Conservation (phyloP, 1,284 basidiomycete genomes). For the Ceratobasidium sp. region DNA sequence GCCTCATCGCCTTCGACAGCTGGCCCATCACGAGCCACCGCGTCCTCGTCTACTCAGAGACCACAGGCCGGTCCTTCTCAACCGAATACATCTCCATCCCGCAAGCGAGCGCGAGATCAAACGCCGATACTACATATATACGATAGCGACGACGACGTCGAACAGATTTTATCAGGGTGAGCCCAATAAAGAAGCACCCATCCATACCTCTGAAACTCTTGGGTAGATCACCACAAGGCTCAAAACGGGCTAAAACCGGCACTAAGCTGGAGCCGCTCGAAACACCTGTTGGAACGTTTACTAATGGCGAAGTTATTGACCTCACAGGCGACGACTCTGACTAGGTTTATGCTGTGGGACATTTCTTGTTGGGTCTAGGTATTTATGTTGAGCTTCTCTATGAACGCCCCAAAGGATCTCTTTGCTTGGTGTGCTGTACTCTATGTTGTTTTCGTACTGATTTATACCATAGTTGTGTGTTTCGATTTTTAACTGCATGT, state of each 20-base stretch:
- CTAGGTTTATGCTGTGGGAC: neutral
- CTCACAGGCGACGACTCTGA: conserved; percentile 30
- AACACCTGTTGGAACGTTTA: neutral
- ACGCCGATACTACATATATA: conserved; percentile 10
- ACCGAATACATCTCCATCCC: neutral
- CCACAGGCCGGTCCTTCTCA: neutral
- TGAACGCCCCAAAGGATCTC: too few relatives aligned
- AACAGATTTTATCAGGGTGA: conserved; percentile 9
- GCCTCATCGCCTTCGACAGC: conserved; percentile 5
- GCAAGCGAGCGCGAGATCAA: conserved; percentile 10
- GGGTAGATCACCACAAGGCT: neutral
- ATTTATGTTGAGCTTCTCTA: neutral
- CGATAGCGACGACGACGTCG: conserved; percentile 25
- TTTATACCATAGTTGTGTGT: neutral
- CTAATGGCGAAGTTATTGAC: conserved; percentile 28
- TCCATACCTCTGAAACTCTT: neutral
- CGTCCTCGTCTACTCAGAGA: neutral
- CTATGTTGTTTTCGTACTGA: neutral
- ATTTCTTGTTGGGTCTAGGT: conserved; percentile 6
- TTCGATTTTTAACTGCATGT: too few relatives aligned
- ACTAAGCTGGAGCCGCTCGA: conserved; percentile 6
- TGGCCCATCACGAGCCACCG: conserved; percentile 9
- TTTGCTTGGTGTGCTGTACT: neutral
- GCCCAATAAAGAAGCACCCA: neutral
- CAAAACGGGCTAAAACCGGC: conserved; percentile 2